Percentiles rank a stretch among this genome's conserved stretches.
phyloP scores from a whole-genome alignment of 805 yeast genomes.

The Trichomonascus vanleenenianus region DNA sequence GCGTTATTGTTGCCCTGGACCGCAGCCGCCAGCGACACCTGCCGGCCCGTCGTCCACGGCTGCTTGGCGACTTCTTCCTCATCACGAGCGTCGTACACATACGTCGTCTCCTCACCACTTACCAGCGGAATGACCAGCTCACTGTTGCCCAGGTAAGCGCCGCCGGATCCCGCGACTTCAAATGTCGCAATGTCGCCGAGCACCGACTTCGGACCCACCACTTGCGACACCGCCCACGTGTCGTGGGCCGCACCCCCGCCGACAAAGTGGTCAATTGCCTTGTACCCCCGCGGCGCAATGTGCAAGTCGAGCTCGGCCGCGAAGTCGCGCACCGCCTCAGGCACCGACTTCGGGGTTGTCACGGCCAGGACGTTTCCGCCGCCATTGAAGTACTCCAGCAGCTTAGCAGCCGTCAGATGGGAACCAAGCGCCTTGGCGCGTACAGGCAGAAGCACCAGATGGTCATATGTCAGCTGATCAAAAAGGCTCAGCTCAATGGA shows the following conservation, averaged over 20 bases:
- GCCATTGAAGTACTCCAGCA: constrained; percentile 51
- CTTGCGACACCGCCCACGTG: constrained; percentile 15
- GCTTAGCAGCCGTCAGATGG: constrained; percentile 35
- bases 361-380: constrained; percentile 75
- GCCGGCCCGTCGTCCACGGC: constrained; percentile 71
- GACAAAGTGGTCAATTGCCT: constrained; percentile 58
- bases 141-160: constrained; percentile 64
- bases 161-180: constrained; percentile 33
- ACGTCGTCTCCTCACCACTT: constrained; percentile 57
- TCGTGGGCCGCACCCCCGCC: constrained; percentile 25
- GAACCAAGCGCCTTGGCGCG: constrained; percentile 35
- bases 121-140: constrained; percentile 64
- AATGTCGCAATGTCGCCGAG: background rate
- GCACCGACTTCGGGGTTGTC: constrained; percentile 42
- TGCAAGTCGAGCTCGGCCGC: constrained; percentile 75
- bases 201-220: background rate
- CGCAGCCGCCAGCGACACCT: constrained; percentile 66
- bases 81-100: constrained; percentile 42
- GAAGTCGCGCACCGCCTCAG: constrained; percentile 58
- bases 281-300: constrained; percentile 70
- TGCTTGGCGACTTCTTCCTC: constrained; percentile 36
- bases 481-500: constrained; percentile 31
- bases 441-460: constrained; percentile 53
- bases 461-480: constrained; percentile 44
- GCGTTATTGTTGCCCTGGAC: constrained; percentile 77